Evolutionary conservation across 805 yeast species (phyloP).

Genomic region (Wickerhamomyces rabaulensis): DNA sequence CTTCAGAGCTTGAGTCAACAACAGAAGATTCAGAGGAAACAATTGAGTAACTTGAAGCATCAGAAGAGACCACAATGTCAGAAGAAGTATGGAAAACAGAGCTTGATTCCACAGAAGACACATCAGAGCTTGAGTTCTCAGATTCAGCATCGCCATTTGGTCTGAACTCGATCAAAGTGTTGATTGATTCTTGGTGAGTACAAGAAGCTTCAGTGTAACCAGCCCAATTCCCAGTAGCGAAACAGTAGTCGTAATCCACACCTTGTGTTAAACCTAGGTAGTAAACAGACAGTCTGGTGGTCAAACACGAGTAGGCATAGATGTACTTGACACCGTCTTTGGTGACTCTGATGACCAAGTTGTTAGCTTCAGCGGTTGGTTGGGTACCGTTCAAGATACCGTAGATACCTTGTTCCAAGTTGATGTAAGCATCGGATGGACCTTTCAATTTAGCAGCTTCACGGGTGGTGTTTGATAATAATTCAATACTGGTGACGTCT

Average conservation of each 20-base stretch:
- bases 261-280: too few relatives aligned
- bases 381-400: neutral
- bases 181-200: neutral
- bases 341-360: too few relatives aligned
- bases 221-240: neutral
- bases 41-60: too few relatives aligned
- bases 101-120: too few relatives aligned
- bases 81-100: too few relatives aligned
- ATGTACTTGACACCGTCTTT: too few relatives aligned
- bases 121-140: neutral
- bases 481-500: constrained; percentile 14
- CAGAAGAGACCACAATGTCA: too few relatives aligned
- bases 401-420: constrained; percentile 15
- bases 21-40: too few relatives aligned
- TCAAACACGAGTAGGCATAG: too few relatives aligned
- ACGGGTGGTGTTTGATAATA: constrained; percentile 5
- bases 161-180: neutral
- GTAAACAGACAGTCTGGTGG: too few relatives aligned
- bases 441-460: neutral
- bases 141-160: neutral
- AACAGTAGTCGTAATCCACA: constrained; percentile 4
- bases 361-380: too few relatives aligned
- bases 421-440: constrained; percentile 11
- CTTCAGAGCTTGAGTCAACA: neutral
- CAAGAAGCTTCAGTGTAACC: constrained; percentile 3